Conservation (phyloP, 192 early-diverging fungal species). For the Coemansia pectinata region DNA sequence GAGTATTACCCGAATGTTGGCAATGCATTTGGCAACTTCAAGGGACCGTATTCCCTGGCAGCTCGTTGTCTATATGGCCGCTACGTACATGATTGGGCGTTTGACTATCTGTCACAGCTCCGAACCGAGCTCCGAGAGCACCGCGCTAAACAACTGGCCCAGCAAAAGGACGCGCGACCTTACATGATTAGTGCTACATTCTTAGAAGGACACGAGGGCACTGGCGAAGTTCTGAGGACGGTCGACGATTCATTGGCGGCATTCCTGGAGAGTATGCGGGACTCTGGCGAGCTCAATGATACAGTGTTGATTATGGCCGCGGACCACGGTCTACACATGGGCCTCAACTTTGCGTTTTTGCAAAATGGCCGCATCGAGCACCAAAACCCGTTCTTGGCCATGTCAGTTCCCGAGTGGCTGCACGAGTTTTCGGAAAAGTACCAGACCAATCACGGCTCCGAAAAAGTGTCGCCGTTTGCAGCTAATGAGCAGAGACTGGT, state of each 20-base stretch:
- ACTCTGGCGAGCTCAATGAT: slow-evolving; percentile 41
- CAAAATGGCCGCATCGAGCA: slow-evolving; percentile 51
- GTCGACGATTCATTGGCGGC: slow-evolving; percentile 22
- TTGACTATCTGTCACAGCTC: slow-evolving; percentile 44
- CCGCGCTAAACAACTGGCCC: neutral
- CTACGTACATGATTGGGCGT: slow-evolving; percentile 48
- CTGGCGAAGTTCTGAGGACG: slow-evolving; percentile 43
- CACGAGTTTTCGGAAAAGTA: slow-evolving; percentile 28
- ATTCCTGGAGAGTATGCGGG: slow-evolving; percentile 30
- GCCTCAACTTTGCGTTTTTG: slow-evolving; percentile 43
- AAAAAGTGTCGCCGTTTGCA: slow-evolving; percentile 23
- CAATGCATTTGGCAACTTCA: slow-evolving; percentile 59
- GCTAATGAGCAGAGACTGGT: slow-evolving; percentile 47
- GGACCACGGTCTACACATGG: slow-evolving; percentile 53
- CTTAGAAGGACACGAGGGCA: slow-evolving; percentile 51
- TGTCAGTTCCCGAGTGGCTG: slow-evolving; percentile 41
- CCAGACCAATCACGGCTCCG: slow-evolving; percentile 11
- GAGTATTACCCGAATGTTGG: slow-evolving; percentile 52
- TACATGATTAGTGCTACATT: slow-evolving; percentile 39
- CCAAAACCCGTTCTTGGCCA: slow-evolving; percentile 44
- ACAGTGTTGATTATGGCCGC: slow-evolving; percentile 34
- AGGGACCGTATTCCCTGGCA: slow-evolving; percentile 42
- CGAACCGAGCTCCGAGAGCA: slow-evolving; percentile 18
- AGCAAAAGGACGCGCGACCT: slow-evolving; percentile 15
- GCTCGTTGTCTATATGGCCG: slow-evolving; percentile 46